Evolutionary conservation across 257 asterid species (phyloP), one percentile per base, ranked within the genome.

Genomic region (Echium plantagineum): DNA sequence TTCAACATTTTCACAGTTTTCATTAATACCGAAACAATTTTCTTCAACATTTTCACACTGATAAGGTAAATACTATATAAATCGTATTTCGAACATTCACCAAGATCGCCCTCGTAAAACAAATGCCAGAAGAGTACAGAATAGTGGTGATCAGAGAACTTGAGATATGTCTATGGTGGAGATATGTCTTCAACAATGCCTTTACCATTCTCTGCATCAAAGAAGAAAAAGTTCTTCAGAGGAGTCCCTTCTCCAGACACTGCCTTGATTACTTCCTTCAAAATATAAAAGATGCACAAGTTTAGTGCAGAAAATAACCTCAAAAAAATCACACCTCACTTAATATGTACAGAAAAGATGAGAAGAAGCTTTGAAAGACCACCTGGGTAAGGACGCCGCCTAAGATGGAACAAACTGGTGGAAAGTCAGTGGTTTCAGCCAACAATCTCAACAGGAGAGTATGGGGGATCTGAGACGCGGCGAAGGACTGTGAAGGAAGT

Each of bases 221-320:
- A 93, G 81, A 82, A 86, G 78, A 93, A 93, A 78, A 89, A 93
- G 68, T 89, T 93, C 72, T 88, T 88, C 21, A 93, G 54, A 0
- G 98, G 98, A 63, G 85, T 89, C 1, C 98, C 97, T 77, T 89
- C 89, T 69, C 97, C 97, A 35, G 96, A 93, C 78, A 93, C 76
- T 46, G 94, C 95, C 74, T 93, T 89, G 17, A 93, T 89, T 49
- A 89, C 98, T 79, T 93, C 97, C 98, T 91, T 61, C 9, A 60
- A 75, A 21, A 58, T 55, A 48, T 42, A 42, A 42, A 42, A 42
- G 2, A 6, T 9, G 15, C n/a, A 42, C 1, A 42, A 42, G 15
- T 42, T 42, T 42, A 42, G 48, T 42, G 48, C 48, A 42, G 7
- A 42, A 8, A 2, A 8, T 47, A 9, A 9, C 6, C 9, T 55